A percentile compares a stretch with the other conserved stretches of the same genome.
Evolutionary conservation across 148 eudicot species (phyloP).

Genomic region (Hydrangea macrophylla): DNA sequence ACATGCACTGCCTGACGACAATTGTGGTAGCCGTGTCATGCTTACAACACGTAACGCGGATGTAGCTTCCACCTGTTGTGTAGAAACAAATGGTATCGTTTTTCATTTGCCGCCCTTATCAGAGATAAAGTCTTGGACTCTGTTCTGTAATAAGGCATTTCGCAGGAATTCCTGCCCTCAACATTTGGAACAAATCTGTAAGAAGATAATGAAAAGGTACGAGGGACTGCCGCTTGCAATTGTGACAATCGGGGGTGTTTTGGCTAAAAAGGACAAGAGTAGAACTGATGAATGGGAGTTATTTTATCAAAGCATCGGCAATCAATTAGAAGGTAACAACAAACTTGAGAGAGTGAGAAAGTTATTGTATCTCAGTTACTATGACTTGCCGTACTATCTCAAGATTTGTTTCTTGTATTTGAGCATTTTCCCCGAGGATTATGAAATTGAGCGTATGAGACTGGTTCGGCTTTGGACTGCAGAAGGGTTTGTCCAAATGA

Average conservation of each 20-base stretch:
- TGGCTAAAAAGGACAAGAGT: constrained; percentile 1
- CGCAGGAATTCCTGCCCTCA: neutral
- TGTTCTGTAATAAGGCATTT: neutral
- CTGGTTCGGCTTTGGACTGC: constrained; percentile 15
- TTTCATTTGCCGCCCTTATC: neutral
- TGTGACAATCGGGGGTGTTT: neutral
- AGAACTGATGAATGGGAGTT: constrained; percentile 8
- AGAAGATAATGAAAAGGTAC: neutral
- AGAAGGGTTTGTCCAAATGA: neutral
- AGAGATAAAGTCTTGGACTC: neutral
- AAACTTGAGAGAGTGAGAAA: constrained; percentile 7
- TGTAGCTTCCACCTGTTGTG: neutral
- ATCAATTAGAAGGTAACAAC: constrained; percentile 2
- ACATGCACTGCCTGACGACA: neutral
- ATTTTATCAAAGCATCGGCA: constrained; percentile 5
- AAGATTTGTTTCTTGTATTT: constrained; percentile 4
- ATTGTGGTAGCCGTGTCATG: neutral
- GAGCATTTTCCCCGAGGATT: constrained; percentile 3
- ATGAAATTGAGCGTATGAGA: neutral
- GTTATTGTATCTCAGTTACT: constrained; percentile 9
- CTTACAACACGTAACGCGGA: neutral
- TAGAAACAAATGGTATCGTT: neutral
- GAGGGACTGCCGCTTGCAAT: constrained; percentile 5
- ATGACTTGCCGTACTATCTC: constrained; percentile 11
- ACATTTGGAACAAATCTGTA: neutral